Percentiles rank a stretch among this genome's conserved stretches.
Conservation (phyloP, 106 monocot genomes). For the Platanthera guangdongensis region DNA sequence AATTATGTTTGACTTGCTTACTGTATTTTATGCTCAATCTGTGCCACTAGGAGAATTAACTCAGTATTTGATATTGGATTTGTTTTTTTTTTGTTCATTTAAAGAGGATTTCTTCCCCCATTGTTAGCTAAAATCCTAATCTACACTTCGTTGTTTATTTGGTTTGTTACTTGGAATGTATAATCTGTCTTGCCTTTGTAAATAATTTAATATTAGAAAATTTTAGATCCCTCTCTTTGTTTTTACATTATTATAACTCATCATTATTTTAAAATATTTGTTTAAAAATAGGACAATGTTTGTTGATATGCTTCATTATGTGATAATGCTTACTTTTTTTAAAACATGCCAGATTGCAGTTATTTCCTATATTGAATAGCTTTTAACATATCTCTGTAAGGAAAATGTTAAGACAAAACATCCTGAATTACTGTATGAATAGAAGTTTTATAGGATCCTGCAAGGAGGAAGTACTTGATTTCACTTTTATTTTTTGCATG, state of each 20-base stretch:
- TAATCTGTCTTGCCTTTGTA: background rate
- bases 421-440: slow-evolving; percentile 50
- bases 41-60: background rate
- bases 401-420: slow-evolving; percentile 58
- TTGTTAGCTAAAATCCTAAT: background rate
- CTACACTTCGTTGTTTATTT: background rate
- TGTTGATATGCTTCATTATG: background rate
- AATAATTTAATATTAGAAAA: background rate
- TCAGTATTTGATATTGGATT: background rate
- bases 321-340: background rate
- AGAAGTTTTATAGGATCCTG: slow-evolving; percentile 42
- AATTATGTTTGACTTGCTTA: background rate
- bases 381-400: slow-evolving; percentile 10
- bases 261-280: background rate
- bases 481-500: background rate
- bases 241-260: background rate
- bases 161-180: background rate
- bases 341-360: background rate
- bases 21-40: background rate
- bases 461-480: slow-evolving; percentile 47
- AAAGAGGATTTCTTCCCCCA: background rate
- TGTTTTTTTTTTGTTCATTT: background rate
- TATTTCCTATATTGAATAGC: background rate
- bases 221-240: background rate
- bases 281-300: background rate